Percentiles rank a stretch among this genome's conserved stretches.
phyloP scores from a whole-genome alignment of 1,284 basidiomycete species.

The Ceratorhiza oryzae-sativae region DNA sequence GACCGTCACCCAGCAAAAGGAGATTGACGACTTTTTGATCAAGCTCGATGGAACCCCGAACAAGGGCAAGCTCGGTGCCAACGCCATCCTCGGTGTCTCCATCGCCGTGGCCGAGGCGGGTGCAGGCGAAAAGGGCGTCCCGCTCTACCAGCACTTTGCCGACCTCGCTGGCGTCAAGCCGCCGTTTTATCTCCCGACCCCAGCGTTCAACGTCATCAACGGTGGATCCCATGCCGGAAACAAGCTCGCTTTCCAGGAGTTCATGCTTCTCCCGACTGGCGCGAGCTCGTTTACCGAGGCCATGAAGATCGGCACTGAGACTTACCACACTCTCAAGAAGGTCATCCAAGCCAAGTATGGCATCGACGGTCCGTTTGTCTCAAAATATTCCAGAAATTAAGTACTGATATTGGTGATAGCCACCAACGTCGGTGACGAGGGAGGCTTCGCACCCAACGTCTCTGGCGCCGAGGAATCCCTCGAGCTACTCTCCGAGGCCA shows the following conservation, averaged over 20 bases:
- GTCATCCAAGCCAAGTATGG: conserved; percentile 99
- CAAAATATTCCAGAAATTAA: background rate
- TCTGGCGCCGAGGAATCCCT: conserved; percentile 96
- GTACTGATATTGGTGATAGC: conserved; percentile 58
- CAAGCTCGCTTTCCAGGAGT: conserved; percentile 99
- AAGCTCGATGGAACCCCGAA: conserved; percentile 97
- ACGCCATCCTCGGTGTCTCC: conserved; percentile 98
- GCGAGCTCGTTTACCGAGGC: conserved; percentile 93
- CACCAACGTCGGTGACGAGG: conserved; percentile 99
- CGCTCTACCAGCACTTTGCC: conserved; percentile 97
- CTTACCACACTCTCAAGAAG: conserved; percentile 98
- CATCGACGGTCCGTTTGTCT: conserved; percentile 79
- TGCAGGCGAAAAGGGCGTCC: conserved; percentile 92
- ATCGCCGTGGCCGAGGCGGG: conserved; percentile 95
- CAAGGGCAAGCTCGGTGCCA: conserved; percentile 99
- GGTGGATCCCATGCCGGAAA: conserved; percentile 99
- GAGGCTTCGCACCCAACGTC: conserved; percentile 99
- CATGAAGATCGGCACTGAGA: conserved; percentile 98
- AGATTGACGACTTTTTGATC: conserved; percentile 98
- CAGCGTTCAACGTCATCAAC: conserved; percentile 99
- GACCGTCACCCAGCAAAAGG: conserved; percentile 91
- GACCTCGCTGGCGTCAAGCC: conserved; percentile 93
- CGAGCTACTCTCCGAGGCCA: conserved; percentile 94
- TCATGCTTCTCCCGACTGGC: conserved; percentile 98
- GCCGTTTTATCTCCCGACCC: conserved; percentile 90